Conservation (phyloP, 768 basidiomycete species). For the Phlebiopsis gigantea region DNA sequence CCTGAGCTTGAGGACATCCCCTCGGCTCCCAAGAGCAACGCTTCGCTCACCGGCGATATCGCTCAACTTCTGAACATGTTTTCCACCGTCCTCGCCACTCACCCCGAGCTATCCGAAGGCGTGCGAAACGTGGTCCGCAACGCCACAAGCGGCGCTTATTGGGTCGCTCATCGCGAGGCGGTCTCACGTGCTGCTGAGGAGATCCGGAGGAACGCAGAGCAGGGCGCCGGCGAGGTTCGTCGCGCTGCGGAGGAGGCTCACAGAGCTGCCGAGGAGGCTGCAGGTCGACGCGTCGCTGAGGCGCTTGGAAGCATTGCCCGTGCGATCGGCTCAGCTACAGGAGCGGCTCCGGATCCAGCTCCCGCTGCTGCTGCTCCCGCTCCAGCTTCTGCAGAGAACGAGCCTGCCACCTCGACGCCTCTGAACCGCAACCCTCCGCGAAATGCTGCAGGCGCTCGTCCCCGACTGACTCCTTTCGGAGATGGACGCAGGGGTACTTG, state of each 20-base stretch:
- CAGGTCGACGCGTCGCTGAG: slow-evolving; percentile 56
- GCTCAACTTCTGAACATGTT: slow-evolving; percentile 55
- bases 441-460: background rate
- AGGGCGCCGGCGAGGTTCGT: slow-evolving; percentile 26
- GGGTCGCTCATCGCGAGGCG: slow-evolving; percentile 63
- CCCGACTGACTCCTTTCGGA: background rate
- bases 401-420: slow-evolving; percentile 19
- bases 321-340: slow-evolving; percentile 36
- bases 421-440: slow-evolving; percentile 6
- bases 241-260: slow-evolving; percentile 40
- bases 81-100: slow-evolving; percentile 48
- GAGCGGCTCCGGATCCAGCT: background rate
- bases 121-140: slow-evolving; percentile 62
- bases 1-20: slow-evolving; percentile 36
- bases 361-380: slow-evolving; percentile 5
- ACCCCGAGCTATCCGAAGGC: slow-evolving; percentile 69
- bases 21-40: slow-evolving; percentile 18
- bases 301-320: slow-evolving; percentile 56
- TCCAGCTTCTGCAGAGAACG: background rate
- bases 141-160: slow-evolving; percentile 27
- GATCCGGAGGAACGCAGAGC: slow-evolving; percentile 35
- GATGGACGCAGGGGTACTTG: background rate
- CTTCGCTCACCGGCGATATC: slow-evolving; percentile 60
- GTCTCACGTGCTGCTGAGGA: slow-evolving; percentile 52
- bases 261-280: slow-evolving; percentile 55